Base-by-base conservation (phyloP, 2,329 filamentous ascomycete species). In the Colletotrichum karsti region DNA sequence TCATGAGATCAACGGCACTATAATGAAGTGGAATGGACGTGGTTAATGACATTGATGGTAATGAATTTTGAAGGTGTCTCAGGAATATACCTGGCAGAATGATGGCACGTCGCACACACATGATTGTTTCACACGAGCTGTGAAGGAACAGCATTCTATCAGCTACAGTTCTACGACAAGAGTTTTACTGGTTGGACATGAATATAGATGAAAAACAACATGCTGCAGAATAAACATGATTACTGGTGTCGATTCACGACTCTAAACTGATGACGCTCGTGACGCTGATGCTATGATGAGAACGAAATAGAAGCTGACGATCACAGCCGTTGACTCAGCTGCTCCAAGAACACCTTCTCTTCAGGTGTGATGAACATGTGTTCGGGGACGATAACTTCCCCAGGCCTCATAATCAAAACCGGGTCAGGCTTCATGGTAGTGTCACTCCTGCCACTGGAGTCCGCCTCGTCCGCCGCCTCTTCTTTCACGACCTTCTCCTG, bases 281-380 rank as follows among this genome's bases (percentile, higher is more conserved):
- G 18, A 33, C 46, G 5, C 24, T 12, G 28, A 50, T 8, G 46
- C 13, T 30, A 26, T 33, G 46, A 53, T 13, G 3, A 9, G 5
- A 22, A 7, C 12, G 18, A 12, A 26, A 6, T 3, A 20, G 6
- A 15, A n/a, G 3, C 18, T n/a, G 15, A 1, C 2, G 28, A 1
- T 69, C 56, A 81, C 41, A 81, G 65, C 22, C 79, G 72, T 39
- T 76, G 76, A 51, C 77, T 75, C 67, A 82, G 72, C 20, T 74
- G 75, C 69, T 82, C 79, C 33, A 82, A 62, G 10, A 79, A 58
- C 55, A 78, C 73, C 20, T 74, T 61, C 71, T 82, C 80, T 20
- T 82, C 79, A 15, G 78, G 79, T 60, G 75, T 79, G 20, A 82
- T 73, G 44, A 73, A 79, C 68, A 82, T 71, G 61, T 78, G 72